Conservation (phyloP, 352 stramenopile species). For the Phytophthora melonis region DNA sequence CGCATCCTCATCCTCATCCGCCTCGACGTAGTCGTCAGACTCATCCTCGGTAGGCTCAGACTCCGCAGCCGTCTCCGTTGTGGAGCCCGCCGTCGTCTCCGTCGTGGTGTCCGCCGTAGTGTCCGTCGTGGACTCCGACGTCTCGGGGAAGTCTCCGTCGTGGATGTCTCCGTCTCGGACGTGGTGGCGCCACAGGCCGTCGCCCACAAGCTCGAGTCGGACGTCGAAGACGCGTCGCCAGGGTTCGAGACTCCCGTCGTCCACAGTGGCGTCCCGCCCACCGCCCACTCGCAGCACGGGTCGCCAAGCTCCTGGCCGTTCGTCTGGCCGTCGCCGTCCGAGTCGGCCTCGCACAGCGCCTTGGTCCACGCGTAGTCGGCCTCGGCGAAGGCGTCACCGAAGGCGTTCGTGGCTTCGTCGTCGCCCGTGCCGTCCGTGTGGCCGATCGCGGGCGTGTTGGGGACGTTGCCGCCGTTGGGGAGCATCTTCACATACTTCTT, state of each 20-base stretch:
- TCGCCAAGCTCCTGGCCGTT: slow-evolving; percentile 35
- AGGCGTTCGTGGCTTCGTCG: slow-evolving; percentile 35
- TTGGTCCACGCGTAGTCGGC: slow-evolving; percentile 26
- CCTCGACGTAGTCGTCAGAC: not conserved
- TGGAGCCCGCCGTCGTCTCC: not conserved
- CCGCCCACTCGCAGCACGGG: slow-evolving; percentile 25
- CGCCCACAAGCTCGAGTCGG: slow-evolving; percentile 36
- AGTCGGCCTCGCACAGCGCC: slow-evolving; percentile 42
- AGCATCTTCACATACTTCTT: slow-evolving; percentile 34
- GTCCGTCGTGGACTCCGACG: not conserved
- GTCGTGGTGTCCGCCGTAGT: not conserved
- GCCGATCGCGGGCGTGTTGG: slow-evolving; percentile 37
- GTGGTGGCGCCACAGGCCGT: slow-evolving; percentile 10
- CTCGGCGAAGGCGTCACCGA: slow-evolving; percentile 33
- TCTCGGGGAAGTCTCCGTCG: not conserved
- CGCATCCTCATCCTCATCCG: not conserved
- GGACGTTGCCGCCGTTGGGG: slow-evolving; percentile 55
- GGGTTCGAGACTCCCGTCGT: slow-evolving; percentile 37
- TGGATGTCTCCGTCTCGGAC: not conserved
- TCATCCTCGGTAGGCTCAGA: not conserved
- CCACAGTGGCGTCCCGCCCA: slow-evolving; percentile 17
- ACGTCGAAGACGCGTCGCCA: slow-evolving; percentile 24
- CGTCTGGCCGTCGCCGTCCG: slow-evolving; percentile 31
- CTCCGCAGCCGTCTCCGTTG: too few relatives aligned
- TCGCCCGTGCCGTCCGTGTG: slow-evolving; percentile 38